A percentile compares a stretch with the other conserved stretches of the same genome.
Conservation (phyloP, 176 grass and related monocot genomes). For the Phragmites australis region DNA sequence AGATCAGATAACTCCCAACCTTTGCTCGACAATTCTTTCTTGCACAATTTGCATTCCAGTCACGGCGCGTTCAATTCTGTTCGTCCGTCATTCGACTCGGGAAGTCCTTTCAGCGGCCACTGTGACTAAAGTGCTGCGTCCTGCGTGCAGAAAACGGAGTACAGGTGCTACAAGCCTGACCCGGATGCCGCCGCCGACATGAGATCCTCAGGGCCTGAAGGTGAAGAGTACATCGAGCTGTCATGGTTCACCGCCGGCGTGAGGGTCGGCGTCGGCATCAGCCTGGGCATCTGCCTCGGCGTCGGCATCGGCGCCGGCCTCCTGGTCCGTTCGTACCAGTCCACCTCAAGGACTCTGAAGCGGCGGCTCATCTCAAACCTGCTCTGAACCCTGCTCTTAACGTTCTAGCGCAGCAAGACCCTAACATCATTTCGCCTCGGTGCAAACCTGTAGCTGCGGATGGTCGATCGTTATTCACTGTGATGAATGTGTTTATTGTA, state of each 20-base stretch:
- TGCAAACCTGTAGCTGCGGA: too few relatives aligned
- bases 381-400: constrained; percentile 30
- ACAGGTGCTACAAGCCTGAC: constrained; percentile 66
- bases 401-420: neutral
- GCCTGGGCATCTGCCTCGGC: constrained; percentile 79
- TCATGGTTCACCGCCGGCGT: constrained; percentile 88
- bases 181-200: constrained; percentile 17
- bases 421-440: too few relatives aligned
- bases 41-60: neutral
- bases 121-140: neutral
- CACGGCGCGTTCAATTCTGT: neutral
- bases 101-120: too few relatives aligned
- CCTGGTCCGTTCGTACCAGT: constrained; percentile 70
- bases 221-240: constrained; percentile 51
- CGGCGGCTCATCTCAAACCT: constrained; percentile 52
- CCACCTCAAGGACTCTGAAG: constrained; percentile 61
- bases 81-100: neutral
- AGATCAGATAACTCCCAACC: neutral
- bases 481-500: too few relatives aligned
- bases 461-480: too few relatives aligned
- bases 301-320: constrained; percentile 74
- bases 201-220: constrained; percentile 17
- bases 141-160: constrained; percentile 41
- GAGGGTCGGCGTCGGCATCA: constrained; percentile 74
- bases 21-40: neutral